phyloP scores from a whole-genome alignment of 2,329 filamentous ascomycete species.

The Alternaria sp. region DNA sequence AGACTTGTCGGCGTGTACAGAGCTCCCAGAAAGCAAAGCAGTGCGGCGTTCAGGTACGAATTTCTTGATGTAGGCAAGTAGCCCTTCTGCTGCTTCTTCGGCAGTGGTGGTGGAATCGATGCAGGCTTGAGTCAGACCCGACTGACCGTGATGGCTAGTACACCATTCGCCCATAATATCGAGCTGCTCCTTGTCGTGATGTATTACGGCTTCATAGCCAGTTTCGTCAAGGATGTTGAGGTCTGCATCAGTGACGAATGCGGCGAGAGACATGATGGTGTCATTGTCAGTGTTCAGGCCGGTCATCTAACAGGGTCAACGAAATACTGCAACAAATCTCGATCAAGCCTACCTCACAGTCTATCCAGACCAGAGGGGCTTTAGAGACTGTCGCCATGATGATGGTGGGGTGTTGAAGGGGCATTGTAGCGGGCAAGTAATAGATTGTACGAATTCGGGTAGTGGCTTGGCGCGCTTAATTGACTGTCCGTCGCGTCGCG shows the following conservation, averaged over 20 bases:
- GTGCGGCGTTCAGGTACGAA: slow-evolving; percentile 70
- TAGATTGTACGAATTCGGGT: slow-evolving; percentile 12
- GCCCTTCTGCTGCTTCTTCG: slow-evolving; percentile 70
- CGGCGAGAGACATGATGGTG: slow-evolving; percentile 89
- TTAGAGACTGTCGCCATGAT: slow-evolving; percentile 60
- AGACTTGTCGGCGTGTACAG: slow-evolving; percentile 84
- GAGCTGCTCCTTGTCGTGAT: slow-evolving; percentile 73
- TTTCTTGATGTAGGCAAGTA: slow-evolving; percentile 79
- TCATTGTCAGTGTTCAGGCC: slow-evolving; percentile 80
- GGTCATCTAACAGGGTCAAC: slow-evolving; percentile 75
- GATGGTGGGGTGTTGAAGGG: slow-evolving; percentile 6
- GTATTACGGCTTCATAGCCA: slow-evolving; percentile 82
- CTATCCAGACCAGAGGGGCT: slow-evolving; percentile 84
- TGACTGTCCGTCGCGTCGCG: slow-evolving; percentile 26
- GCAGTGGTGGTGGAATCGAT: slow-evolving; percentile 75
- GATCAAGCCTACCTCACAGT: slow-evolving; percentile 65
- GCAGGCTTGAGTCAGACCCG: slow-evolving; percentile 81
- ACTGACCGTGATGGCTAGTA: slow-evolving; percentile 75
- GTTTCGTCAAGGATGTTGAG: slow-evolving; percentile 75
- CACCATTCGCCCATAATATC: slow-evolving; percentile 91
- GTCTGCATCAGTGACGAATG: slow-evolving; percentile 83
- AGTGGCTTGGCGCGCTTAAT: slow-evolving; percentile 13
- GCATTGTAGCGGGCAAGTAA: slow-evolving; percentile 2
- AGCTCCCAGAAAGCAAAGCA: slow-evolving; percentile 87
- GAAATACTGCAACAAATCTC: not conserved